These are phyloP conservation scores for Chalciporus chontae DNA, from an alignment of 768 basidiomycete species.

Conservation along the genomic window DNA sequence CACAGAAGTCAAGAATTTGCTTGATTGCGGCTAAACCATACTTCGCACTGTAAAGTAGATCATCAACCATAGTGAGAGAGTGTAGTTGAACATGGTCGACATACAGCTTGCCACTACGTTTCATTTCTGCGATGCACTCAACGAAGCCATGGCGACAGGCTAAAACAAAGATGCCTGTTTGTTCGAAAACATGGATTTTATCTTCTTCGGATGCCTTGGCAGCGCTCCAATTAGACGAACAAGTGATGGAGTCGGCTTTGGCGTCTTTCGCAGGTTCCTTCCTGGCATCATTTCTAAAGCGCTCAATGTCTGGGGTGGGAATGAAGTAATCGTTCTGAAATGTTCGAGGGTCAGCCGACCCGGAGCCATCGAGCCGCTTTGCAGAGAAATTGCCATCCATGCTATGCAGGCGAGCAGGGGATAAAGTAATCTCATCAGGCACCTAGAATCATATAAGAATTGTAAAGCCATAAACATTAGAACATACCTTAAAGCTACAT, in stretches of 20 bases:
- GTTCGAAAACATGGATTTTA: slow-evolving; percentile 34
- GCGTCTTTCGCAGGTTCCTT: no score
- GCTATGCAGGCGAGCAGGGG: no score
- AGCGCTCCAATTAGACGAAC: slow-evolving; percentile 30
- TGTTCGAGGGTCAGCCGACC: slow-evolving; percentile 14
- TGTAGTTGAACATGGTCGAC: slow-evolving; percentile 15
- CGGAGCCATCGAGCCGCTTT: slow-evolving; percentile 25
- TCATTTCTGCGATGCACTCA: slow-evolving; percentile 32
- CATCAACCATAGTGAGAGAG: neutral
- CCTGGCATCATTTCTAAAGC: slow-evolving; percentile 11
- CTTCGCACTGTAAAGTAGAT: neutral
- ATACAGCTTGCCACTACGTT: slow-evolving; percentile 36
- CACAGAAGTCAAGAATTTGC: slow-evolving; percentile 4
- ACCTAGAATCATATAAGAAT: no score
- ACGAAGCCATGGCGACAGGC: slow-evolving; percentile 35
- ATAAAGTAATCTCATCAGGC: no score
- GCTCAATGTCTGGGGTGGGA: slow-evolving; percentile 22
- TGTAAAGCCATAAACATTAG: no score
- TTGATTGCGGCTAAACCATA: no score
- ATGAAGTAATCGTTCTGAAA: slow-evolving; percentile 28
- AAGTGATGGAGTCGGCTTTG: no score
- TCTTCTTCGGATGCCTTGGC: slow-evolving; percentile 25
- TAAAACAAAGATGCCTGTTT: slow-evolving; percentile 36
- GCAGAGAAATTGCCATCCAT: slow-evolving; percentile 35
- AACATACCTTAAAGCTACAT: no score